Conservation (phyloP, 1,139 yeast species). For the Debaryomyces udenii region DNA sequence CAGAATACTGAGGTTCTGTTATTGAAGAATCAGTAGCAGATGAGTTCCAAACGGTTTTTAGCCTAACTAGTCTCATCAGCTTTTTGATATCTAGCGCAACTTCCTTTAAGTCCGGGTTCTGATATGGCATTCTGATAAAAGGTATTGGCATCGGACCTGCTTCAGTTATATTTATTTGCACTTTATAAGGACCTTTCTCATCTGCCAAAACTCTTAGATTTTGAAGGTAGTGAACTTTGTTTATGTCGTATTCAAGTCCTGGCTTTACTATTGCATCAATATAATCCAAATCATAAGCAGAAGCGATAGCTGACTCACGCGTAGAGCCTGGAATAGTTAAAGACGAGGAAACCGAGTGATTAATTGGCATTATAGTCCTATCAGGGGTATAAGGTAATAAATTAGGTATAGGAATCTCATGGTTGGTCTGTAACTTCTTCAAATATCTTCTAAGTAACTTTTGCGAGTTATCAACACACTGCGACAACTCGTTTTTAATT, state of each 20-base stretch:
- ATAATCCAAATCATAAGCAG: constrained; percentile 39
- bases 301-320: constrained; percentile 19
- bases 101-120: constrained; percentile 23
- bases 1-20: constrained; percentile 17
- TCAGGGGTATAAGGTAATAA: constrained; percentile 34
- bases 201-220: constrained; percentile 25
- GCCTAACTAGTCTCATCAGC: constrained; percentile 28
- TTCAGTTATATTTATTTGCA: constrained; percentile 30
- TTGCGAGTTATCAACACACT: constrained; percentile 14
- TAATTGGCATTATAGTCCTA: constrained; percentile 12
- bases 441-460: constrained; percentile 32
- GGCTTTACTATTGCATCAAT: constrained; percentile 41
- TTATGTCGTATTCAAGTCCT: constrained; percentile 39
- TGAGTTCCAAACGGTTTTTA: constrained; percentile 34
- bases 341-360: constrained; percentile 10
- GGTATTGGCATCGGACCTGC: constrained; percentile 40
- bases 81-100: constrained; percentile 38
- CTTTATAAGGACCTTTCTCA: constrained; percentile 42
- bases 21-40: constrained; percentile 13
- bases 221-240: constrained; percentile 29
- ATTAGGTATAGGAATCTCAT: constrained; percentile 37
- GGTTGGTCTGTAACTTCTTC: constrained; percentile 29
- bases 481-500: constrained; percentile 12
- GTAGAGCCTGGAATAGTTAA: constrained; percentile 27
- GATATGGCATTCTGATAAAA: constrained; percentile 32